Evolutionary conservation across 345 rosid genomes (phyloP).

Genomic region (Excoecaria cochinchinensis): DNA sequence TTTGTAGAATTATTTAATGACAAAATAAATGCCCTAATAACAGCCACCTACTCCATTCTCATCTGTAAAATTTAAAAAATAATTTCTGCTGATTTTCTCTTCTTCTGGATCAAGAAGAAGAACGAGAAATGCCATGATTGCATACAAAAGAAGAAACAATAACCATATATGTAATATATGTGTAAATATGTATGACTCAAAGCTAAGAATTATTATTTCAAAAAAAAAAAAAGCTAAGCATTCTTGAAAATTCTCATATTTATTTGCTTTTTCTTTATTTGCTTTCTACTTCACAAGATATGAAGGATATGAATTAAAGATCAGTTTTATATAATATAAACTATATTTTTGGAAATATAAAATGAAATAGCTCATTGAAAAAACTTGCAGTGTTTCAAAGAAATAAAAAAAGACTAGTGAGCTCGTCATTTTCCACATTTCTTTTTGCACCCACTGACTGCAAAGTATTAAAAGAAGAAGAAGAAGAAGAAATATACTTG

Average conservation of each 20-base stretch:
- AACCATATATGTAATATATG: not conserved
- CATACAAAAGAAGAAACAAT: not conserved
- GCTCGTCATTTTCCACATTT: not conserved
- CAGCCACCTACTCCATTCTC: slow-evolving; percentile 9
- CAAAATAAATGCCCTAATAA: slow-evolving; percentile 8
- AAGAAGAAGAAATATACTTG: not conserved
- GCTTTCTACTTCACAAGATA: too few relatives aligned
- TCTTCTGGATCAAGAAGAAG: not conserved
- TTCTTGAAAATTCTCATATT: too few relatives aligned
- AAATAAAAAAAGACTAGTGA: not conserved
- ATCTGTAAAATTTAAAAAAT: not conserved
- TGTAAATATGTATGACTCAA: too few relatives aligned
- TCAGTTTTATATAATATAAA: too few relatives aligned
- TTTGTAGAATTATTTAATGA: not conserved
- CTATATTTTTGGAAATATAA: too few relatives aligned
- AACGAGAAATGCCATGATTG: not conserved
- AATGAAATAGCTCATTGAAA: too few relatives aligned
- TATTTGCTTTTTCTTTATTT: too few relatives aligned
- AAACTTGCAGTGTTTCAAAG: too few relatives aligned
- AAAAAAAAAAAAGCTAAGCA: too few relatives aligned
- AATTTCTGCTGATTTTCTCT: not conserved
- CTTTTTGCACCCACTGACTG: not conserved
- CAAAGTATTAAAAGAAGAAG: not conserved
- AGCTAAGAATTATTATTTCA: too few relatives aligned
- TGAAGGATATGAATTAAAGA: too few relatives aligned